Evolutionary conservation across 2,329 filamentous ascomycete species (phyloP).

Genomic region (Diaporthe capsici): DNA sequence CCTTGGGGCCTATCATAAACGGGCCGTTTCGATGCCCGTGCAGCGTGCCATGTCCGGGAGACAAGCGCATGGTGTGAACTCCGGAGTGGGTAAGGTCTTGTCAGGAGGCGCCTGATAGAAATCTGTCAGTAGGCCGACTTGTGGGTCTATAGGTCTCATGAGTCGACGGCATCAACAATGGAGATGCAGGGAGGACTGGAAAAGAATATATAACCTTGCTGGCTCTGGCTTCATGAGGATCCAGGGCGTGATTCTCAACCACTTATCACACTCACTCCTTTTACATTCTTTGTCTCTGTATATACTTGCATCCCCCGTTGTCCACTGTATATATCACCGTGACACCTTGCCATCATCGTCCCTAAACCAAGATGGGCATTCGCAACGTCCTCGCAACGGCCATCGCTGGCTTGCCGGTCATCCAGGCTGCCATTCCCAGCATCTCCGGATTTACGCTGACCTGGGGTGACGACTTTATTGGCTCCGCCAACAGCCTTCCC

Average conservation of each 20-base stretch:
- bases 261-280: constrained; percentile 5
- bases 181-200: background rate
- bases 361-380: constrained; percentile 5
- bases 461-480: constrained; percentile 24
- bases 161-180: constrained; percentile 7
- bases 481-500: constrained; percentile 46
- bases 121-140: constrained; percentile 4
- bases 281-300: background rate
- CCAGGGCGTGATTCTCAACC: background rate
- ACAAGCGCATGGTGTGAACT: constrained; percentile 15
- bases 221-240: background rate
- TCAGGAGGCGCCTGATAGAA: constrained; percentile 15
- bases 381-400: constrained; percentile 13
- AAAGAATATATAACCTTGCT: constrained; percentile 11
- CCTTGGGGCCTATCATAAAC: constrained; percentile 12
- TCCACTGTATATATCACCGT: constrained; percentile 5
- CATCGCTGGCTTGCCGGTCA: constrained; percentile 5
- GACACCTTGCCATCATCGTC: constrained; percentile 1
- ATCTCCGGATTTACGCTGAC: constrained; percentile 23
- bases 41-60: constrained; percentile 11
- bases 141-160: constrained; percentile 7
- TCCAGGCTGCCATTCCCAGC: constrained; percentile 13
- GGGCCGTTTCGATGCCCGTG: constrained; percentile 29
- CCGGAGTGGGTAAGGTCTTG: constrained; percentile 5
- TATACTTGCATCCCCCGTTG: background rate